These are phyloP conservation scores for Eutrema heterophyllum DNA, from an alignment of 345 rosid genomes.

Conservation along the genomic window DNA sequence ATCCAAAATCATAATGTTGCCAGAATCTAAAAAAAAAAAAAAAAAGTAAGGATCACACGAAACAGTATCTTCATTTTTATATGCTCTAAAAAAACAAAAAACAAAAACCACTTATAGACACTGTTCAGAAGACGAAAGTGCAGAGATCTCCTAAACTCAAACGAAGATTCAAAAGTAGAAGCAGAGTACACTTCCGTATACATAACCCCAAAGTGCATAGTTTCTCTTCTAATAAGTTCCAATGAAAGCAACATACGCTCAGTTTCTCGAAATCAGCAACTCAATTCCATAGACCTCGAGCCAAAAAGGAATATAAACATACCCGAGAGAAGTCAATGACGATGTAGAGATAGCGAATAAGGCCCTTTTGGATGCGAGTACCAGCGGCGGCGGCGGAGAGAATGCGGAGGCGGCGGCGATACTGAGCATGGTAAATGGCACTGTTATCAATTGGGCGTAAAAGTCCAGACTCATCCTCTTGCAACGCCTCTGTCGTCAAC, in stretches of 20 bases:
- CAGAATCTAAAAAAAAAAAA: background rate
- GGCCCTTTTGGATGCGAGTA: conserved; percentile 84
- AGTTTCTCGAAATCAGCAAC: no score
- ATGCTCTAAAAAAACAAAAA: background rate
- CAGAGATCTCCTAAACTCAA: background rate
- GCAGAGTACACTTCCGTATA: background rate
- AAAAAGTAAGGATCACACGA: background rate
- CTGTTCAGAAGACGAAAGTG: background rate
- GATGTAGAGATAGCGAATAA: conserved; percentile 79
- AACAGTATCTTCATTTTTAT: background rate
- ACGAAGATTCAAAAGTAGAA: background rate
- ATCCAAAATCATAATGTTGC: background rate
- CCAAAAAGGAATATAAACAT: background rate
- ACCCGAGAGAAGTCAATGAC: conserved; percentile 88
- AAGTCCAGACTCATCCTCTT: conserved; percentile 86
- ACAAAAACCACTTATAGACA: background rate
- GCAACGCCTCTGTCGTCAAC: conserved; percentile 73
- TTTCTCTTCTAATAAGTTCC: background rate
- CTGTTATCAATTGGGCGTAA: conserved; percentile 70
- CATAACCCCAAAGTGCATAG: background rate
- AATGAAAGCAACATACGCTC: background rate
- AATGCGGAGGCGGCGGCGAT: conserved; percentile 64
- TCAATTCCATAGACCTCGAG: background rate
- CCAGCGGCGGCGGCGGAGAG: conserved; percentile 52
- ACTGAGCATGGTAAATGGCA: conserved; percentile 65